Conservation (phyloP, 2,329 filamentous ascomycete genomes). For the Pseudogymnoascus sp. region DNA sequence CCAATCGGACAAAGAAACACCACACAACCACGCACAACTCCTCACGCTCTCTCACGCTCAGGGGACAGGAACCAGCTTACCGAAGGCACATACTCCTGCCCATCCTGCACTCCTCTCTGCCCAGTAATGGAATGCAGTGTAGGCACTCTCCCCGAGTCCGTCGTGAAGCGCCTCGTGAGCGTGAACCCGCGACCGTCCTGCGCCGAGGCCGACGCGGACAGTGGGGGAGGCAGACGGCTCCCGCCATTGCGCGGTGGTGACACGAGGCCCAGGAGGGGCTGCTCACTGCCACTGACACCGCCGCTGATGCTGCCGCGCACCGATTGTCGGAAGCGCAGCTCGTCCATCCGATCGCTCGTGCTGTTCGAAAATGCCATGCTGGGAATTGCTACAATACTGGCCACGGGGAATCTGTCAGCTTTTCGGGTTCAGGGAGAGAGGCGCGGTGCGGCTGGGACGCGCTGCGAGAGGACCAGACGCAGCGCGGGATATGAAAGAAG, state of each 20-base stretch:
- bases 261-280: slow-evolving; percentile 66
- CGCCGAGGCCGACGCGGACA: slow-evolving; percentile 34
- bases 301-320: neutral
- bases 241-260: slow-evolving; percentile 63
- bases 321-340: slow-evolving; percentile 58
- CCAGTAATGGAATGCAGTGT: slow-evolving; percentile 47
- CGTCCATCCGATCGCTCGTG: slow-evolving; percentile 63
- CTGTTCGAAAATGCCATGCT: slow-evolving; percentile 58
- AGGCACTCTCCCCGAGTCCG: slow-evolving; percentile 76
- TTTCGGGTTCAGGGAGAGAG: slow-evolving; percentile 1
- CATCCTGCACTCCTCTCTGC: slow-evolving; percentile 24
- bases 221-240: slow-evolving; percentile 51
- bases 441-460: slow-evolving; percentile 18
- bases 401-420: slow-evolving; percentile 17
- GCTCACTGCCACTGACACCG: slow-evolving; percentile 43
- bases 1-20: neutral
- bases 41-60: neutral
- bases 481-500: neutral
- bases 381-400: slow-evolving; percentile 26
- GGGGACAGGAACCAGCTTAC: slow-evolving; percentile 20
- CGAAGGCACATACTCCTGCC: slow-evolving; percentile 27
- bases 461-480: neutral
- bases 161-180: slow-evolving; percentile 87
- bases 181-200: slow-evolving; percentile 62
- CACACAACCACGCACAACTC: neutral